Conservation (phyloP, 176 grass and related monocot genomes). For the Saccharum spontaneum region DNA sequence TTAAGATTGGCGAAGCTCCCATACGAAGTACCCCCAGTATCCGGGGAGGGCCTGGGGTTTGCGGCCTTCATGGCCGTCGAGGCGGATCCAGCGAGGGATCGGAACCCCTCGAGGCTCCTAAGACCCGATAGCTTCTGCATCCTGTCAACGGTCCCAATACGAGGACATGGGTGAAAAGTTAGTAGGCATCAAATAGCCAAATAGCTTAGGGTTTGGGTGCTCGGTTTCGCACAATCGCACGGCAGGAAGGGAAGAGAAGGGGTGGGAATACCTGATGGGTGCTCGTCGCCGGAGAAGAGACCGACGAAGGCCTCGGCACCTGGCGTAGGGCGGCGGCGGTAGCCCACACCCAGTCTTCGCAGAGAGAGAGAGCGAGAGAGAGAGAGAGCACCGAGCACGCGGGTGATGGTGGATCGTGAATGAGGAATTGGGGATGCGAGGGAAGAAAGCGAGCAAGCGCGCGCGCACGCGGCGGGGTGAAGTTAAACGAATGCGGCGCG, state of each 20-base stretch:
- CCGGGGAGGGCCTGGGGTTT: constrained; percentile 53
- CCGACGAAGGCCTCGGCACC: neutral
- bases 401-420: too few relatives aligned
- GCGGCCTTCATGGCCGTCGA: constrained; percentile 35
- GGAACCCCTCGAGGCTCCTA: constrained; percentile 48
- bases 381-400: too few relatives aligned
- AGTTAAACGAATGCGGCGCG: neutral
- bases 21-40: constrained; percentile 46
- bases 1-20: too few relatives aligned
- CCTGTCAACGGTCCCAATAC: neutral
- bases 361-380: too few relatives aligned
- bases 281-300: neutral
- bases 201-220: neutral
- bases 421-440: too few relatives aligned
- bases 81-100: constrained; percentile 55
- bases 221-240: neutral
- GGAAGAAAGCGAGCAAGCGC: too few relatives aligned
- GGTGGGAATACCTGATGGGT: neutral
- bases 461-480: neutral
- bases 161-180: neutral
- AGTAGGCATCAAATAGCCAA: neutral
- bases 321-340: neutral
- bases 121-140: constrained; percentile 72
- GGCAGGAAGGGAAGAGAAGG: neutral
- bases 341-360: too few relatives aligned